Evolutionary conservation across 208 protist genomes (phyloP).

Genomic region (Acanthamoeba castellanii): DNA sequence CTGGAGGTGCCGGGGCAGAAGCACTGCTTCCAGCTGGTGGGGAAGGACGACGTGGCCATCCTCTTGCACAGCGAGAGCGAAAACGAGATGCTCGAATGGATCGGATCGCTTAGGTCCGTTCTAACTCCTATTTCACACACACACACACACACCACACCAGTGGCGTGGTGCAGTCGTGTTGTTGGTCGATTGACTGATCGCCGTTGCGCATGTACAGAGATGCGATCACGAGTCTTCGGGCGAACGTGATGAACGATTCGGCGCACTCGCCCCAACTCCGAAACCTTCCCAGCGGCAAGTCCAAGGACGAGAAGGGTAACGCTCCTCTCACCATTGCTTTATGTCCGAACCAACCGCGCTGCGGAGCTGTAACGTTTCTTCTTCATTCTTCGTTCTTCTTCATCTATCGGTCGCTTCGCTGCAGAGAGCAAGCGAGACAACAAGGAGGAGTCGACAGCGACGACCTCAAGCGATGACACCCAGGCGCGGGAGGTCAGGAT

Average conservation of each 20-base stretch:
- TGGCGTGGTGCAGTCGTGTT: not conserved
- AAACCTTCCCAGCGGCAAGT: not conserved
- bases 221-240: conserved; percentile 32
- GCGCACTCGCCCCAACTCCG: not conserved
- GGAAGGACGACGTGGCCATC: conserved; percentile 4
- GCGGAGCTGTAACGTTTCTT: too few species aligned
- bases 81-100: conserved; percentile 55
- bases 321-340: not conserved
- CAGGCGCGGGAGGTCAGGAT: conserved; percentile 1
- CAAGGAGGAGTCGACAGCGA: conserved; percentile 8
- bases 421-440: not conserved
- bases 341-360: too few species aligned
- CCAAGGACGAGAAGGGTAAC: conserved; percentile 3
- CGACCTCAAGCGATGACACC: not conserved
- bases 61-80: conserved; percentile 26
- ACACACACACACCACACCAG: not conserved
- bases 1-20: conserved; percentile 37
- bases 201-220: not conserved
- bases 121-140: not conserved
- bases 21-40: conserved; percentile 59
- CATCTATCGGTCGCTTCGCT: not conserved
- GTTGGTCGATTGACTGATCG: not conserved
- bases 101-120: conserved; percentile 29
- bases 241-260: conserved; percentile 30
- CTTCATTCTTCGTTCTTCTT: too few species aligned